A percentile compares a stretch with the other conserved stretches of the same genome.
Conservation (phyloP, 805 yeast genomes). For the Saturnispora bothae region DNA sequence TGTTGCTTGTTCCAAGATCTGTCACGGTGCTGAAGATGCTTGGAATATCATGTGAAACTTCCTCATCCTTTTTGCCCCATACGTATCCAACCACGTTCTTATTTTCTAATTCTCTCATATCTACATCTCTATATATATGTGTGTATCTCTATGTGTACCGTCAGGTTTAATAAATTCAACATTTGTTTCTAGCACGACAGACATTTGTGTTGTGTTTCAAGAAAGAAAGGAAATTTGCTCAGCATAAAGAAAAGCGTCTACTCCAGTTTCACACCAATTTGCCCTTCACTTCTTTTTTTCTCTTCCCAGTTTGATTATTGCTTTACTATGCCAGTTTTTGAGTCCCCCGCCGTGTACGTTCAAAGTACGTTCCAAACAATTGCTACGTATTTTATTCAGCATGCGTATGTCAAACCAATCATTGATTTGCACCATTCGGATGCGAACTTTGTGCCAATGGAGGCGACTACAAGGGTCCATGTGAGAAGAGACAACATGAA, state of each 20-base stretch:
- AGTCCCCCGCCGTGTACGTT: conserved; percentile 38
- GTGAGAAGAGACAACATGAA: conserved; percentile 41
- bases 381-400: conserved; percentile 34
- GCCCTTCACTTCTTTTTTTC: no score
- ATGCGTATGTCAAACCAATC: conserved; percentile 29
- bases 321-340: conserved; percentile 30
- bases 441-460: conserved; percentile 33
- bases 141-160: background rate
- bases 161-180: conserved; percentile 5
- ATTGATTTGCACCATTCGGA: conserved; percentile 31
- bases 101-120: conserved; percentile 1
- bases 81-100: conserved; percentile 6
- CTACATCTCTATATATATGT: conserved; percentile 2
- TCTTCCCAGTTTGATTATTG: background rate
- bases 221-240: background rate
- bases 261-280: no score
- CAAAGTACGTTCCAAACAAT: conserved; percentile 31
- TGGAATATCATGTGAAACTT: conserved; percentile 59
- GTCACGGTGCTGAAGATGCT: conserved; percentile 98
- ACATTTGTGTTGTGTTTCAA: background rate
- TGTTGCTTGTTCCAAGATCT: conserved; percentile 95
- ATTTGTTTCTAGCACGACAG: conserved; percentile 3
- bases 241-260: no score
- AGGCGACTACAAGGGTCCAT: conserved; percentile 33
- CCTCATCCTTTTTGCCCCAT: background rate